Base-by-base conservation (phyloP, 1,139 yeast species). In the Candida sanyaensis region DNA sequence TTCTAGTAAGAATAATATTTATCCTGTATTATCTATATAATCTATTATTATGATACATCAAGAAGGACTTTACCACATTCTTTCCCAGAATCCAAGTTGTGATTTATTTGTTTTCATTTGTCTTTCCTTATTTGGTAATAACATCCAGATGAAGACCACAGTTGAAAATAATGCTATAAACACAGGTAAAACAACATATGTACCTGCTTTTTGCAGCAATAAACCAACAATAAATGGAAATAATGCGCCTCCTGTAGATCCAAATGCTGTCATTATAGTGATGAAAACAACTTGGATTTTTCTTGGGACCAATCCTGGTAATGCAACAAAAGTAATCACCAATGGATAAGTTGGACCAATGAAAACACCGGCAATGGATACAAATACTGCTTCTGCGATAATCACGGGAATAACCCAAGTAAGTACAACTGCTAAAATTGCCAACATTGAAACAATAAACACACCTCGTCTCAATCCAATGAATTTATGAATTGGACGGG, bases 241-340 rank as follows among this genome's bases (percentile, higher is more conserved):
- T 3, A 80, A 56, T 2, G 86, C 84, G 2, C 86, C 86, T 6
- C 86, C 86, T 28, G 81, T 73, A 2, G 83, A 75, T 1, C 86
- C 86, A 62, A 81, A 80, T 0, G 86, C 85, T 0, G 85, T 77
- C 57, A 73, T 73, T 33, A 82, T 73, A 1, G 85, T 80, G 48
- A 81, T 60, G 0, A 83, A 71, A 37, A 79, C 73, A 37, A 78
- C 76, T 53, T 78, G 83, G 46, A 80, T 79, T 58, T 76, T 80
- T 49, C 84, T 62, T 1, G 86, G 86, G 33, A 81, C 58, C 42
- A 81, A 65, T 48, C 69, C 68, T 5, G 46, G 47, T 38, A 46
- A 52, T 0, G 78, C 73, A 6, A 75, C 71, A 28, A 73, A 59
- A 0, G 83, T 69, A 40, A 81, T 66, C 77, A 80, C 72, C 52